These are phyloP conservation scores for Polytolypa hystricis DNA, from an alignment of 2,329 filamentous ascomycete species.

Conservation along the genomic window DNA sequence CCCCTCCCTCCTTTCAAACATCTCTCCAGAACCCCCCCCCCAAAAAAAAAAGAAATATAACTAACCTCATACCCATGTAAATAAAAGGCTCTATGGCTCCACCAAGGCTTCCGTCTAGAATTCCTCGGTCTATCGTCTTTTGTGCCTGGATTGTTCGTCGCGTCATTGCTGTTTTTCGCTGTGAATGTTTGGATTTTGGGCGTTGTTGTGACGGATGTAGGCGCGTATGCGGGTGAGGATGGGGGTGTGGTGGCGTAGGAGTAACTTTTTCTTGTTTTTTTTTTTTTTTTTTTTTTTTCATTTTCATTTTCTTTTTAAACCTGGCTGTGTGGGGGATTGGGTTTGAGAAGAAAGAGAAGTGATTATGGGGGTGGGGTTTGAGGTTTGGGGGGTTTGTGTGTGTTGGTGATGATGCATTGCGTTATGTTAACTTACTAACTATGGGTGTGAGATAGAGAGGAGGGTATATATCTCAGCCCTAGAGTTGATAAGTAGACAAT, in stretches of 20 bases:
- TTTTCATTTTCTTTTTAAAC: too few relatives aligned
- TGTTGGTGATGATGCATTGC: too few relatives aligned
- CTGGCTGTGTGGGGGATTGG: neutral
- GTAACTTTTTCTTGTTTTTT: too few relatives aligned
- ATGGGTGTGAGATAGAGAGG: neutral
- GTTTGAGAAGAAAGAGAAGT: neutral
- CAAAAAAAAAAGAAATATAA: neutral
- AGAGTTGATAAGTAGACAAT: too few relatives aligned
- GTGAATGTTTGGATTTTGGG: slow-evolving; percentile 83
- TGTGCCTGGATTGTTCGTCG: slow-evolving; percentile 67
- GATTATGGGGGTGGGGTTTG: neutral
- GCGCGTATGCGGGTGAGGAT: slow-evolving; percentile 6
- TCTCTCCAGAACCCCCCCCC: slow-evolving; percentile 7
- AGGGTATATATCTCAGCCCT: too few relatives aligned
- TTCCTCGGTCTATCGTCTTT: slow-evolving; percentile 76
- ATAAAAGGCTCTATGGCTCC: slow-evolving; percentile 55
- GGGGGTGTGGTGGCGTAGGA: neutral
- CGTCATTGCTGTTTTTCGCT: slow-evolving; percentile 67
- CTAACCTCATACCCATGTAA: too few relatives aligned
- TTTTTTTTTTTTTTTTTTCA: too few relatives aligned
- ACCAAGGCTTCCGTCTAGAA: slow-evolving; percentile 64
- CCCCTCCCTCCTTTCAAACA: neutral
- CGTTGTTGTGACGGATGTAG: slow-evolving; percentile 60
- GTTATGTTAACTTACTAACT: neutral
- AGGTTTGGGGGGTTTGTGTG: too few relatives aligned